A percentile compares a stretch with the other conserved stretches of the same genome.
Evolutionary conservation across 257 asterid species (phyloP).

Genomic region (Verbascum thapsus): DNA sequence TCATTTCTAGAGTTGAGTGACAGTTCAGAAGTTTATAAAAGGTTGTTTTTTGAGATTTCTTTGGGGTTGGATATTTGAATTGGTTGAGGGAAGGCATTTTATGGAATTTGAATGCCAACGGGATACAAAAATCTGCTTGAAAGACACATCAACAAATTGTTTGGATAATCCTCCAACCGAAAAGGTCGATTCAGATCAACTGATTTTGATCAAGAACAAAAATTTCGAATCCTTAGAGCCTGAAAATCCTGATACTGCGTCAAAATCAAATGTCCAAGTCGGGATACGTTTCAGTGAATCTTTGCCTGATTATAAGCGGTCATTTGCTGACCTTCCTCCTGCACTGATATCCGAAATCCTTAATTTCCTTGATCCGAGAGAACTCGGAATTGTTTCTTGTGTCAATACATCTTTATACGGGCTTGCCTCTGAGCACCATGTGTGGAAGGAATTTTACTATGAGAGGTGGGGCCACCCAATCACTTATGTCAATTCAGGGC

Average conservation of each 20-base stretch:
- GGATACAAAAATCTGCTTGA: constrained; percentile 42
- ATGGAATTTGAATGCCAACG: constrained; percentile 95
- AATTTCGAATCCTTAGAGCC: constrained; percentile 27
- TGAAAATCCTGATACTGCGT: constrained; percentile 32
- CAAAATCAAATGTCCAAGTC: constrained; percentile 34
- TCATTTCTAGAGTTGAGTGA: constrained; percentile 17
- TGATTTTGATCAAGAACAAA: constrained; percentile 26
- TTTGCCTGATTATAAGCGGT: constrained; percentile 28
- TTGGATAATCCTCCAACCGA: constrained; percentile 35
- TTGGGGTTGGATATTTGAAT: constrained; percentile 22
- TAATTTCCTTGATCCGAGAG: constrained; percentile 82
- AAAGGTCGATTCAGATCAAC: constrained; percentile 37
- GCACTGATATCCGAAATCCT: constrained; percentile 80
- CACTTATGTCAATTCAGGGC: constrained; percentile 39
- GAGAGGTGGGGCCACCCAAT: constrained; percentile 93
- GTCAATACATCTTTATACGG: constrained; percentile 64
- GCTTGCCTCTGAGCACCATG: constrained; percentile 77
- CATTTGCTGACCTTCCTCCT: constrained; percentile 80
- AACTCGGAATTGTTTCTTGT: constrained; percentile 86
- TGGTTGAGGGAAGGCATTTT: constrained; percentile 39
- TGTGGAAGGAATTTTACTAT: constrained; percentile 87
- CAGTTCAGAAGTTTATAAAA: constrained; percentile 13
- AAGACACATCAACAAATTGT: constrained; percentile 37
- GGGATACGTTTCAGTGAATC: constrained; percentile 43
- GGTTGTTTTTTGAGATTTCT: constrained; percentile 23